Conservation (phyloP, 2,329 filamentous ascomycete genomes). For the Aureobasidium sp. region DNA sequence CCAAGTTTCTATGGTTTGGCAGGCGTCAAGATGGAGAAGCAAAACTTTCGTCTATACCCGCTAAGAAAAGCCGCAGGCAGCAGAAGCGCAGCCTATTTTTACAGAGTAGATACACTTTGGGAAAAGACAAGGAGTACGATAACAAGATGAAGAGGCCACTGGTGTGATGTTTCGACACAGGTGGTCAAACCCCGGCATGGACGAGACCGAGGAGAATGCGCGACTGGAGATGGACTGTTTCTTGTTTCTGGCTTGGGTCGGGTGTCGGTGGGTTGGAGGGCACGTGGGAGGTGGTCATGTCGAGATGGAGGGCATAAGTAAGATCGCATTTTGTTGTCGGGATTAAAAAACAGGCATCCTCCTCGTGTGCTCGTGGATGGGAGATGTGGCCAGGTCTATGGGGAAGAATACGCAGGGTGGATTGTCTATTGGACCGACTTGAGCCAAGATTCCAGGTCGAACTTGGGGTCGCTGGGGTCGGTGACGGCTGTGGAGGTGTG, state of each 20-base stretch:
- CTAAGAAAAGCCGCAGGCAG: background rate
- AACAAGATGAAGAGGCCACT: background rate
- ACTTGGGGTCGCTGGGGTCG: conserved; percentile 77
- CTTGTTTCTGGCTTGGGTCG: background rate
- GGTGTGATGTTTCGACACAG: background rate
- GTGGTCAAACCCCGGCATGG: background rate
- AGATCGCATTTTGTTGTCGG: background rate
- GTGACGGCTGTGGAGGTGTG: conserved; percentile 49
- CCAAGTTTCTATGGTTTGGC: background rate
- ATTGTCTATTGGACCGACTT: conserved; percentile 13
- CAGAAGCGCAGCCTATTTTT: conserved; percentile 7
- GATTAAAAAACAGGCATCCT: conserved; percentile 9
- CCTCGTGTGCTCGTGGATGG: background rate
- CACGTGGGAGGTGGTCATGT: background rate
- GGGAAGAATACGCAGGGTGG: background rate
- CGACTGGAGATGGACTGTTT: background rate
- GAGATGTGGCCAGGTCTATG: conserved; percentile 1
- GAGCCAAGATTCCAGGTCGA: conserved; percentile 83
- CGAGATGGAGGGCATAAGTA: background rate
- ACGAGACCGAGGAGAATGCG: background rate
- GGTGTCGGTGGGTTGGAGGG: background rate
- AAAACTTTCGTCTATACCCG: conserved; percentile 13
- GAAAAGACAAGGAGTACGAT: background rate
- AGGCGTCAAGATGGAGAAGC: background rate
- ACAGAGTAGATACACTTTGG: conserved; percentile 13